Evolutionary conservation across 140 eudicot species (phyloP), one percentile per base, ranked within the genome.

Genomic region (Erigeron philadelphicus): DNA sequence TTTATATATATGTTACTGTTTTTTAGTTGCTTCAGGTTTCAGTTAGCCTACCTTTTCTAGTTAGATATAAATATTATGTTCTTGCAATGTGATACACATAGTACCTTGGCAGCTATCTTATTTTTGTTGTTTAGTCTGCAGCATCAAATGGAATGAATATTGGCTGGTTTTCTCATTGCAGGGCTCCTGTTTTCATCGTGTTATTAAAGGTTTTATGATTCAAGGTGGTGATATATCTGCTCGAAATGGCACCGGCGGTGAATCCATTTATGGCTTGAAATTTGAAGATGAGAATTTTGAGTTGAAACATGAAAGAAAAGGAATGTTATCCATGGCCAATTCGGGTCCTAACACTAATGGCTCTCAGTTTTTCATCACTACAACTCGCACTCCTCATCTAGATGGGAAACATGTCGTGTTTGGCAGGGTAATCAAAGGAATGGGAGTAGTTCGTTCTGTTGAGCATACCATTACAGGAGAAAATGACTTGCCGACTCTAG

Each of bases 241-340:
- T 69, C 82, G 88, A 63, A 74, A 81, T 56, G 98, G 87, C 55
- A 81, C 81, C 9, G 85, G 87, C 40, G 96, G 97, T n/a, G 99
- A 89, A 66, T 94, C 99, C 59, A 94, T 94, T 21, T 94, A 87
- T 23, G 99, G 99, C 8, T 40, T 41, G 78, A 83, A 74, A 48
- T 94, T 94, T 72, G 99, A 87, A 71, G 99, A 94, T 80, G 99
- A 94, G 65, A 94, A 89, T 73, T 94, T 94, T 64, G 90, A 87
- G 46, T 68, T 89, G 31, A 89, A 87, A 58, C 99, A 94, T 75
- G 90, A 83, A 71, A 85, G 97, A 62, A 94, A 89, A 79, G 99
- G 99, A 60, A 94, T 89, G 94, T 23, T 94, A 55, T 89, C 99
- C 12, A 94, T 94, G 99, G 96, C 95, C 43, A 94, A 94, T 77